phyloP scores from a whole-genome alignment of 129 eudicot genomes.

The Flaveria linearis region DNA sequence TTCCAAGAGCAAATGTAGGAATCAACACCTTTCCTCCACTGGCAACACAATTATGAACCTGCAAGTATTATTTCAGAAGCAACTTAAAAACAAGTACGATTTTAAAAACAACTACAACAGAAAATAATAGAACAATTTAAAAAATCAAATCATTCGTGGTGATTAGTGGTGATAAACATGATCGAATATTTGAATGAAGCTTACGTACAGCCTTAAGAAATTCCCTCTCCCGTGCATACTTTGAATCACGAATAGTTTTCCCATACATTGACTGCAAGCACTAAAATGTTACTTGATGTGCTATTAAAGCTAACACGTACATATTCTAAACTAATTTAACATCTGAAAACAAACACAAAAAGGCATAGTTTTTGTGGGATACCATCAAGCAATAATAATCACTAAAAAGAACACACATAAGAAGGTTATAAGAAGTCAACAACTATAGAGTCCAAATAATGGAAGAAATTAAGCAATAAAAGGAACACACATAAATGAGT shows the following conservation, averaged over 20 bases:
- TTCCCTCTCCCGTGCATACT: slow-evolving; percentile 86
- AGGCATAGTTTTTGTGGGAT: slow-evolving; percentile 1
- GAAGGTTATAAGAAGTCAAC: not conserved
- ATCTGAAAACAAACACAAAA: not conserved
- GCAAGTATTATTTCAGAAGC: slow-evolving; percentile 15
- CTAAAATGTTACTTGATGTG: slow-evolving; percentile 25
- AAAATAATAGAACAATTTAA: not conserved
- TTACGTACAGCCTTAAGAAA: slow-evolving; percentile 84
- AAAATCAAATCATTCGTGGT: not conserved
- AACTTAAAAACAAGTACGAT: not conserved
- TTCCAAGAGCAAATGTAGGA: slow-evolving; percentile 92
- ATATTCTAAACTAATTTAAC: not conserved
- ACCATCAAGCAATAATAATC: slow-evolving; percentile 16
- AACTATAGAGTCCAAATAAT: not conserved
- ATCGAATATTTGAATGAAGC: slow-evolving; percentile 15
- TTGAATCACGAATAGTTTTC: slow-evolving; percentile 80
- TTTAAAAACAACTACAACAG: not conserved
- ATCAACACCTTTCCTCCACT: slow-evolving; percentile 92
- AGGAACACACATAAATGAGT: not conserved
- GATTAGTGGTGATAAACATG: slow-evolving; percentile 9
- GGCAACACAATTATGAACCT: slow-evolving; percentile 89
- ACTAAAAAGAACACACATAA: not conserved
- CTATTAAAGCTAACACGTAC: slow-evolving; percentile 1
- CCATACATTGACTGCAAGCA: slow-evolving; percentile 89
- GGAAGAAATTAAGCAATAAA: not conserved